phyloP scores from a whole-genome alignment of 306 rosid genomes.

The Canavalia gladiata region DNA sequence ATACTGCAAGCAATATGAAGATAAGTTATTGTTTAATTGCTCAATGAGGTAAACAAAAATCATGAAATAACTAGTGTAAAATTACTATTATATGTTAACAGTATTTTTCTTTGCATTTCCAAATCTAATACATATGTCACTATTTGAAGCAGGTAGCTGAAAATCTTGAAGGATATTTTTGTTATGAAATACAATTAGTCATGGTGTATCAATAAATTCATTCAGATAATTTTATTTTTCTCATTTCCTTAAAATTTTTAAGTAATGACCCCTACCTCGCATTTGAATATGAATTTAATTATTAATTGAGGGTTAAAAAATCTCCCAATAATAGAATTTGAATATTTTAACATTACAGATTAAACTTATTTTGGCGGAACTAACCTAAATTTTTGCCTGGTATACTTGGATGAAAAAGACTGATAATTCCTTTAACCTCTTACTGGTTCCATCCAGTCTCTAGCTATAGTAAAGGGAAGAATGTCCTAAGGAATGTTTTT shows the following conservation, averaged over 20 bases:
- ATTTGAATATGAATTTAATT: constrained; percentile 8
- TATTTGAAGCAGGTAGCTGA: not conserved
- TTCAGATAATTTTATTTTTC: not conserved
- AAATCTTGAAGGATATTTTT: not conserved
- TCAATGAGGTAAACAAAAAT: not conserved
- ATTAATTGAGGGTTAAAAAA: not conserved
- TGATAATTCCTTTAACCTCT: constrained; percentile 24
- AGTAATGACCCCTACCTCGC: not conserved
- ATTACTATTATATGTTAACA: not conserved
- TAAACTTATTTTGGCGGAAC: not conserved
- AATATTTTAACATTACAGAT: not conserved
- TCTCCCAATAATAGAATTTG: not conserved
- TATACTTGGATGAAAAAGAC: not conserved
- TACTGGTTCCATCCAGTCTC: constrained; percentile 21
- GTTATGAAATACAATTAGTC: not conserved
- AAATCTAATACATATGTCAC: not conserved
- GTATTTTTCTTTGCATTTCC: not conserved
- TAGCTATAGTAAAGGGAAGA: constrained; percentile 39
- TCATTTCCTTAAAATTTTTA: not conserved
- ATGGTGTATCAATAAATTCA: not conserved
- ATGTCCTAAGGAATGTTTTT: constrained; percentile 53
- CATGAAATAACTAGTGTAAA: not conserved
- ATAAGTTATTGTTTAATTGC: not conserved
- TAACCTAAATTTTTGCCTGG: not conserved
- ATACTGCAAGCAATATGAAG: not conserved